Base-by-base conservation (phyloP, 2,329 filamentous ascomycete genomes). In the Blastomyces percursus region DNA sequence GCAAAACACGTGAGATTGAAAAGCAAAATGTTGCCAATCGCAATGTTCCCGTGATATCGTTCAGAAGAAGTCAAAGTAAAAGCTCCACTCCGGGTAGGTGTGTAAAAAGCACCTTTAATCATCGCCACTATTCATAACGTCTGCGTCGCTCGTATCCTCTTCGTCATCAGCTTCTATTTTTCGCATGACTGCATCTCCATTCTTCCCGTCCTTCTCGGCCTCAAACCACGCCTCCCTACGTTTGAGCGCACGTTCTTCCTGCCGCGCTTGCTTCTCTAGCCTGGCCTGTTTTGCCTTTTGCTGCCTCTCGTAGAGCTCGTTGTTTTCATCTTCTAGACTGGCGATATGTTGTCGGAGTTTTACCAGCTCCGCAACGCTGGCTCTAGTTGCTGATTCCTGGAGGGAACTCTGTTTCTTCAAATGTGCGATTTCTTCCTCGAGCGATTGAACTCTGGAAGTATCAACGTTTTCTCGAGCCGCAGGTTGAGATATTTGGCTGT, bases 181-280 rank as follows among this genome's bases (percentile, higher is more conserved):
- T 48, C 72, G 71, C 55, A 78, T 67, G n/a, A 68, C 69, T 6
- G 68, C 68, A 67, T 78, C 75, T 1, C 75, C 75, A 66, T 76
- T 77, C 62, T 69, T 69, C 32, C 77, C 77, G 62, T 72, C 74
- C 64, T 75, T 79, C 64, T 78, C 76, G 3, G 75, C 76, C 27
- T 75, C 72, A 65, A 79, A 76, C 73, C 77, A 79, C 27, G 75
- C 75, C 66, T 78, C 71, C 62, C 77, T 71, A 61, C 71, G 73
- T 61, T 73, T 72, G n/a, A 69, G 64, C 42, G 73, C 75, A n/a
- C 73, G 71, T 38, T 75, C 74, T 61, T 78, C 75, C 63, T 74
- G 77, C 61, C 71, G 72, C 42, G 70, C 71, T 66, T 74, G 73
- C 8, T 71, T 72, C 52, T 67, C 66, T 40, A 75, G 63, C 64